Percentiles rank a stretch among this genome's conserved stretches.
Evolutionary conservation across 192 early-diverging fungal genomes (phyloP).

Genomic region (Linnemannia exigua): DNA sequence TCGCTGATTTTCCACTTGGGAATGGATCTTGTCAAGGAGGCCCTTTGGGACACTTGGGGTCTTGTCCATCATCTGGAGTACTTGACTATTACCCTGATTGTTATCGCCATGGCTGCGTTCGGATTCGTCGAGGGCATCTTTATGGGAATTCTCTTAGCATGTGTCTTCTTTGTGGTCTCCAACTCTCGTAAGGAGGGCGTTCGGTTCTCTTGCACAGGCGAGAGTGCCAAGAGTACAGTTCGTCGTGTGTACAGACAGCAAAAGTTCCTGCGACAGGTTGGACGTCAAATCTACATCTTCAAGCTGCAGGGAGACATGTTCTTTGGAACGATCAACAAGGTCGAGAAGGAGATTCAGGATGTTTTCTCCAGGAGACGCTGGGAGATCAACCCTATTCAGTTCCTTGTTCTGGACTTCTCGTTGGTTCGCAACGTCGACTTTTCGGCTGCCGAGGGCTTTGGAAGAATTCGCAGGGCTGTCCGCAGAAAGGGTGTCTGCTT

Average conservation of each 20-base stretch:
- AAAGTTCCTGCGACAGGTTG: conserved; percentile 85
- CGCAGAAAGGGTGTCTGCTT: conserved; percentile 79
- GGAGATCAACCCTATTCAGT: conserved; percentile 83
- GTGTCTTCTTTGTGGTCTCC: conserved; percentile 93
- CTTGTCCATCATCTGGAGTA: conserved; percentile 93
- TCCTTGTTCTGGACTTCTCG: conserved; percentile 90
- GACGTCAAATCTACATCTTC: conserved; percentile 88
- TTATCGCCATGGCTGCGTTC: conserved; percentile 87
- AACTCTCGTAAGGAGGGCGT: conserved; percentile 76
- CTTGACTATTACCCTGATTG: conserved; percentile 87
- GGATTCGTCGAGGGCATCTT: conserved; percentile 99
- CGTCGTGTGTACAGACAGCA: conserved; percentile 91
- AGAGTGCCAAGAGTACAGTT: conserved; percentile 86
- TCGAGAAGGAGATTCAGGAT: conserved; percentile 78
- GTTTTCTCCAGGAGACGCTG: conserved; percentile 74
- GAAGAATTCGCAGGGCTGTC: conserved; percentile 84
- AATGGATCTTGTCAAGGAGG: conserved; percentile 93
- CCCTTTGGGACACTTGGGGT: conserved; percentile 88
- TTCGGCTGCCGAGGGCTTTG: conserved; percentile 85
- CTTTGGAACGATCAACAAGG: conserved; percentile 93
- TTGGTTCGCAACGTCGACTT: conserved; percentile 92
- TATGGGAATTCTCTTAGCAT: conserved; percentile 92
- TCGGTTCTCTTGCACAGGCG: conserved; percentile 76
- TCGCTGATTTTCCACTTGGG: conserved; percentile 97
- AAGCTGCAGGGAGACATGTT: conserved; percentile 97